These are phyloP conservation scores for Glomus cerebriforme DNA, from an alignment of 192 early-diverging fungal species.

Conservation along the genomic window DNA sequence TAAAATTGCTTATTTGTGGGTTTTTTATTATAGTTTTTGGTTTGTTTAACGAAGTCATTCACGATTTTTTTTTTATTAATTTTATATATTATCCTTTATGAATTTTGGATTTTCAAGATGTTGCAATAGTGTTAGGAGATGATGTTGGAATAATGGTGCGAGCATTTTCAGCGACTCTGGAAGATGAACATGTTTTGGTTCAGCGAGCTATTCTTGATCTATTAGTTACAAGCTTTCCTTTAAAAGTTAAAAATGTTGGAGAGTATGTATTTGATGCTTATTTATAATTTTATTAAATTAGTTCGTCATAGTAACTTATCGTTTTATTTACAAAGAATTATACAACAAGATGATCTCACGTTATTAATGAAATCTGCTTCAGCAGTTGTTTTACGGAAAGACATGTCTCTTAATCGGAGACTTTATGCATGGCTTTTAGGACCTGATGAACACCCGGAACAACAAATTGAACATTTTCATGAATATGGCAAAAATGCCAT, in stretches of 20 bases:
- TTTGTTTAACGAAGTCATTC: background rate
- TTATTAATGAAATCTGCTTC: conserved; percentile 73
- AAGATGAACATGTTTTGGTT: conserved; percentile 78
- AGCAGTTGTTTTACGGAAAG: conserved; percentile 80
- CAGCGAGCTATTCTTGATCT: conserved; percentile 84
- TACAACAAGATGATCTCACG: conserved; percentile 66
- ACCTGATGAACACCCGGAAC: conserved; percentile 36
- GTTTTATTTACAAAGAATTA: conserved; percentile 45
- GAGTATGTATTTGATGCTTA: background rate
- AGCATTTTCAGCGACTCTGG: conserved; percentile 71
- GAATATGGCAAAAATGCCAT: conserved; percentile 53
- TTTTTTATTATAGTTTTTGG: background rate
- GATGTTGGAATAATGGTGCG: conserved; percentile 70
- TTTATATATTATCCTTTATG: background rate
- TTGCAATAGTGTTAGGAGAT: conserved; percentile 69
- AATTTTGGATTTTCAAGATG: conserved; percentile 47
- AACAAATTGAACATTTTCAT: conserved; percentile 56
- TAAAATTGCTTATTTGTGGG: background rate
- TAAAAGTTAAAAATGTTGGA: conserved; percentile 55
- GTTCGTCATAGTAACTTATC: background rate
- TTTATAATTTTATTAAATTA: background rate
- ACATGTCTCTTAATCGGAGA: conserved; percentile 92
- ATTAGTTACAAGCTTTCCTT: conserved; percentile 70
- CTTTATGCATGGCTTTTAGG: conserved; percentile 92
- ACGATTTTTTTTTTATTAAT: background rate